These are phyloP conservation scores for Penium margaritaceum DNA, from an alignment of 139 green algal species.

Conservation along the genomic window DNA sequence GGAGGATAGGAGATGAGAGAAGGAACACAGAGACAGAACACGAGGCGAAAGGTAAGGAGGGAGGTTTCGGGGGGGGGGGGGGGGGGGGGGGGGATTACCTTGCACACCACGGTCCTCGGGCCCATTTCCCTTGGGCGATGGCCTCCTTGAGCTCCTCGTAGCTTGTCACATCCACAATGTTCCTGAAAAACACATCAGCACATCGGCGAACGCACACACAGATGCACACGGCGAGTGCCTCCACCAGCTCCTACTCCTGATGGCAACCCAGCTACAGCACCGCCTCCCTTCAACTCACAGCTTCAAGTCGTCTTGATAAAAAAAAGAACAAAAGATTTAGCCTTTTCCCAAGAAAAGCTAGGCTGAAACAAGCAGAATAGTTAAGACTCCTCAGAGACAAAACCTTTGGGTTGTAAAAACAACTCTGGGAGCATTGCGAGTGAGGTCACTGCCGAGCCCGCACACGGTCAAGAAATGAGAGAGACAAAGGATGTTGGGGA, in stretches of 20 bases:
- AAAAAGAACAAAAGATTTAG: neutral
- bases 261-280: neutral
- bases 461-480: no score
- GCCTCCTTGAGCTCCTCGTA: slow-evolving; percentile 86
- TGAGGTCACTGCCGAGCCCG: no score
- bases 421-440: no score
- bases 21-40: neutral
- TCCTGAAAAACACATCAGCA: slow-evolving; percentile 41
- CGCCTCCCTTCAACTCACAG: neutral
- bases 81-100: neutral
- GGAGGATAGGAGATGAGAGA: neutral
- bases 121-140: slow-evolving; percentile 81
- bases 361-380: no score
- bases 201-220: neutral
- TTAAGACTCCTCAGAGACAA: no score
- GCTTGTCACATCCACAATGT: slow-evolving; percentile 85
- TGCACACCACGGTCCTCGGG: slow-evolving; percentile 69
- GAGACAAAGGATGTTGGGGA: no score
- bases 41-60: neutral
- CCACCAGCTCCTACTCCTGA: neutral
- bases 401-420: no score
- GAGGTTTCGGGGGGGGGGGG: neutral
- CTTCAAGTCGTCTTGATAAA: neutral
- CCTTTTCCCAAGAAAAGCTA: no score
- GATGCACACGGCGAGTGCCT: neutral